Percentiles rank a stretch among this genome's conserved stretches.
These are phyloP conservation scores for Plasmopara muralis DNA, from an alignment of 352 stramenopile genomes.

Conservation along the genomic window DNA sequence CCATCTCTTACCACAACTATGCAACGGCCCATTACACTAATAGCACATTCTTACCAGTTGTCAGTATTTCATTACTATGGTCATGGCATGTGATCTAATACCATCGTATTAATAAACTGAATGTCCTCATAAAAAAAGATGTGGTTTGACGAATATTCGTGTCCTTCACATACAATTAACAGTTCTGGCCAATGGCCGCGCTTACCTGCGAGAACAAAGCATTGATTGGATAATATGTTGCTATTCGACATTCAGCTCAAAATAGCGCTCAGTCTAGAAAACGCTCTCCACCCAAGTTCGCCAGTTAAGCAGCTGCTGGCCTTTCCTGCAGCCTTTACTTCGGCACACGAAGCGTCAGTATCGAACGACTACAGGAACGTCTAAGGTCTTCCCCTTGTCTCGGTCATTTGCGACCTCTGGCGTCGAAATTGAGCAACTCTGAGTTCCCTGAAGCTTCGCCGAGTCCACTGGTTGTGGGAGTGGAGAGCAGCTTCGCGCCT, in stretches of 20 bases:
- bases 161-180: conserved; percentile 4
- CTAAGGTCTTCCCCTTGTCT: background rate
- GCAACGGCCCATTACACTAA: too few species aligned
- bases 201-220: background rate
- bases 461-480: conserved; percentile 45
- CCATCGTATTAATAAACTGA: too few species aligned
- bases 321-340: background rate
- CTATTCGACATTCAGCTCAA: conserved; percentile 13
- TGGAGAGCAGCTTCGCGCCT: conserved; percentile 27
- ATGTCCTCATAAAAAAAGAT: too few species aligned
- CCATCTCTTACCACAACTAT: too few species aligned
- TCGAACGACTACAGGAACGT: conserved; percentile 1
- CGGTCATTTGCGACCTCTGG: conserved; percentile 12
- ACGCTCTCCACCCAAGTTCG: conserved; percentile 25
- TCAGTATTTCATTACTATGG: too few species aligned
- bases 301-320: conserved; percentile 8
- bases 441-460: conserved; percentile 30
- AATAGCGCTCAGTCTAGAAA: conserved; percentile 21
- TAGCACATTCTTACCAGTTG: too few species aligned
- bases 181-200: conserved; percentile 6
- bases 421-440: conserved; percentile 32
- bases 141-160: background rate
- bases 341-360: conserved; percentile 2
- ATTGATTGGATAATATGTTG: conserved; percentile 11
- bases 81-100: too few species aligned